Percentiles rank a stretch among this genome's conserved stretches.
Conservation (phyloP, 345 rosid species). For the Combretum micranthum region DNA sequence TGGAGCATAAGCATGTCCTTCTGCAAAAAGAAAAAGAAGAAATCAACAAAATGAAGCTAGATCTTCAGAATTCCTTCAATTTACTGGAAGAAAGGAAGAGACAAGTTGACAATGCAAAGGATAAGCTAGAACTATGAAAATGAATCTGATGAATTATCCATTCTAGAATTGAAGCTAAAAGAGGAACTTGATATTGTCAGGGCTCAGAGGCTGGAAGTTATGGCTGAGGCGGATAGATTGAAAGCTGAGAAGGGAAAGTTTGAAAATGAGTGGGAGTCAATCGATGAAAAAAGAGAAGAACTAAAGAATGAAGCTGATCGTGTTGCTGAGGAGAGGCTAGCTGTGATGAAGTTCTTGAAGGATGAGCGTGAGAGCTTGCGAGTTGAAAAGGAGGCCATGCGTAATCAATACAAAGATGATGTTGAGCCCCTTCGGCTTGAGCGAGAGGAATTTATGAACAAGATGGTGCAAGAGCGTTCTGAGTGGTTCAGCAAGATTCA, state of each 20-base stretch:
- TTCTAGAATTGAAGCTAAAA: constrained; percentile 74
- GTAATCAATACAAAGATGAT: constrained; percentile 53
- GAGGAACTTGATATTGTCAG: constrained; percentile 86
- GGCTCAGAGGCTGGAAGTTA: constrained; percentile 66
- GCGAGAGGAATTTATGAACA: constrained; percentile 79
- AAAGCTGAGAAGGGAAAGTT: constrained; percentile 73
- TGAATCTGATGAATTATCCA: constrained; percentile 68
- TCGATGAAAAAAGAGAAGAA: constrained; percentile 88
- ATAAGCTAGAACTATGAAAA: constrained; percentile 70
- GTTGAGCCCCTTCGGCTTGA: constrained; percentile 62
- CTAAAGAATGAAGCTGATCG: constrained; percentile 50
- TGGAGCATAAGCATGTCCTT: constrained; percentile 29
- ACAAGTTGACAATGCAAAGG: constrained; percentile 56
- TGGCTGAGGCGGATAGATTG: constrained; percentile 74
- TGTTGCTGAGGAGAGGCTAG: constrained; percentile 53
- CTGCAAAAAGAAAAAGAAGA: constrained; percentile 58
- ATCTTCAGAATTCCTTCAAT: constrained; percentile 52
- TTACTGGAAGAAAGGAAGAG: constrained; percentile 63
- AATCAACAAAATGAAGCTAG: constrained; percentile 45
- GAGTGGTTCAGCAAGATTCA: constrained; percentile 86
- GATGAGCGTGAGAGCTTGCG: constrained; percentile 71
- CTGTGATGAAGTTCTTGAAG: constrained; percentile 59
- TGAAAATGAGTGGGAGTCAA: constrained; percentile 90
- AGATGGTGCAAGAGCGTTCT: constrained; percentile 68
- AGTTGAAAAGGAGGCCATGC: constrained; percentile 61